A percentile compares a stretch with the other conserved stretches of the same genome.
These are phyloP conservation scores for Bacidia rubella DNA, from an alignment of 495 filamentous ascomycete genomes.

Conservation along the genomic window DNA sequence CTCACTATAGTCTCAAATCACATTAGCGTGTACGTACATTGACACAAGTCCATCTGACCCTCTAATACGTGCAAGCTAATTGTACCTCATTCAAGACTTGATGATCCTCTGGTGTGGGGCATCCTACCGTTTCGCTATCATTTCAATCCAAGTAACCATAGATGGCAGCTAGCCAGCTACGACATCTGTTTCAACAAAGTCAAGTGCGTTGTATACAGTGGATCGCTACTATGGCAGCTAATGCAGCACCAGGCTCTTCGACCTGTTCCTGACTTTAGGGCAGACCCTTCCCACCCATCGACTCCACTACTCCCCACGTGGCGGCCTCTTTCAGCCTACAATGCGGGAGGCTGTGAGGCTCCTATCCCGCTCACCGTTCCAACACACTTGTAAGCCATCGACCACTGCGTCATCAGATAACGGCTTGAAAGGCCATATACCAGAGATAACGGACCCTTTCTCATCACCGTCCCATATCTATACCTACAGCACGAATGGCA, in stretches of 20 bases:
- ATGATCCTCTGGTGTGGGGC: conserved; percentile 91
- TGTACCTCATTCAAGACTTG: conserved; percentile 43
- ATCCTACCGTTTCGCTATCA: conserved; percentile 58
- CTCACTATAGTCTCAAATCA: conserved; percentile 72
- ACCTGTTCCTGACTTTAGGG: conserved; percentile 67
- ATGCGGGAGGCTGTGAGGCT: conserved; percentile 77
- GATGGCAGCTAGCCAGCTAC: conserved; percentile 81
- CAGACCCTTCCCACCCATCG: conserved; percentile 87
- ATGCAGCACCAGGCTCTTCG: conserved; percentile 33
- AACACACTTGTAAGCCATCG: conserved; percentile 25
- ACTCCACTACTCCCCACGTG: conserved; percentile 51
- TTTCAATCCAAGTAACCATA: conserved; percentile 55
- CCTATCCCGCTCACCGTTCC: conserved; percentile 52
- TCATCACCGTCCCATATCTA: conserved; percentile 45
- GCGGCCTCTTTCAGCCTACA: conserved; percentile 79
- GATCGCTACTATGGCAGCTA: background rate
- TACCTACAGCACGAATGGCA: conserved; percentile 43
- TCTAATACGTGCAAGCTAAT: background rate
- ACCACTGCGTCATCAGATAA: conserved; percentile 16
- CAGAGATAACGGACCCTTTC: conserved; percentile 44
- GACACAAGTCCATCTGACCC: background rate
- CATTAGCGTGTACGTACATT: conserved; percentile 75
- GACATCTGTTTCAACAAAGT: conserved; percentile 78
- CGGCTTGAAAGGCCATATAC: conserved; percentile 4
- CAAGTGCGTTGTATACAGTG: conserved; percentile 28